A percentile compares a stretch with the other conserved stretches of the same genome.
Evolutionary conservation across 371 early-diverging fungal genomes (phyloP).

Genomic region (Apophysomyces variabilis): DNA sequence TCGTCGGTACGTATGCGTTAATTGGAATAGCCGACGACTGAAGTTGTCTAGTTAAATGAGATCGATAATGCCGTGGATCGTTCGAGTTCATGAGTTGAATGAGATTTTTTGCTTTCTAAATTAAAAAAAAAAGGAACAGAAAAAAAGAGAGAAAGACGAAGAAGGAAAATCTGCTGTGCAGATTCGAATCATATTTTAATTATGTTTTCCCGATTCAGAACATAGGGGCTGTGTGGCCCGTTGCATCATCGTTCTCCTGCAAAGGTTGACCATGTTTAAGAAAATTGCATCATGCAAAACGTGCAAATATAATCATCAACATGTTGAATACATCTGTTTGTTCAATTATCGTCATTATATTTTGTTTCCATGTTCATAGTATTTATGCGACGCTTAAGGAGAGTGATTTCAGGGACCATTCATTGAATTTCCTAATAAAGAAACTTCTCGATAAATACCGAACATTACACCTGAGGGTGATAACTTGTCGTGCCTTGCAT

Average conservation of each 20-base stretch:
- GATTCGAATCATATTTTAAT: neutral
- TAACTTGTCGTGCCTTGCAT: too few relatives aligned
- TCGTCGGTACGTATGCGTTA: neutral
- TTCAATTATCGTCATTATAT: neutral
- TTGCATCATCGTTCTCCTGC: neutral
- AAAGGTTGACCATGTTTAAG: neutral
- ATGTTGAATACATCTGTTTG: neutral
- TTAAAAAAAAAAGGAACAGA: neutral
- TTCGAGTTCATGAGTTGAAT: neutral
- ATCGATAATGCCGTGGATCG: constrained; percentile 2
- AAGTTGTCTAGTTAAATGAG: constrained; percentile 3
- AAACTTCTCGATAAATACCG: neutral
- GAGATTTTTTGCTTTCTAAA: too few relatives aligned
- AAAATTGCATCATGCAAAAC: too few relatives aligned
- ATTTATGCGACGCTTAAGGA: constrained; percentile 7
- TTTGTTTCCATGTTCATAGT: neutral
- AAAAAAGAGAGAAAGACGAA: neutral
- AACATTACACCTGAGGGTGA: too few relatives aligned
- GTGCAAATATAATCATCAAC: too few relatives aligned
- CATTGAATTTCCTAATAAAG: neutral
- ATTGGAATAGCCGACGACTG: constrained; percentile 5
- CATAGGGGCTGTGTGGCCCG: constrained; percentile 6
- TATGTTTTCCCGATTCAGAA: constrained; percentile 9
- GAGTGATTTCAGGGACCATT: constrained; percentile 2
- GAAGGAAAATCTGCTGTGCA: neutral